Conservation (phyloP, 75 land plant species). For the Cryptomeria japonica region DNA sequence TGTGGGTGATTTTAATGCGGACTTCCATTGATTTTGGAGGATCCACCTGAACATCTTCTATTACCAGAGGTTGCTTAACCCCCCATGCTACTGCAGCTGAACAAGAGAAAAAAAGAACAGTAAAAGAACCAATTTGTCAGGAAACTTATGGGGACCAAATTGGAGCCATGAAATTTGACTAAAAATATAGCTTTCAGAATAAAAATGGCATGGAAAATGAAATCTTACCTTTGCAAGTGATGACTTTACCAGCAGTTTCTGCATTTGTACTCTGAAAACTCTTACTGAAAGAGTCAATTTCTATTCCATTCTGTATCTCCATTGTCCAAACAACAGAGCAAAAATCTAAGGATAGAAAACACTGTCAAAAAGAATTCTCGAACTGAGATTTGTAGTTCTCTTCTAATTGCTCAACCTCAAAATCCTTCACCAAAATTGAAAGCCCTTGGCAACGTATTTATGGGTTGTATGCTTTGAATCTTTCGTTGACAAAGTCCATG, state of each 20-base stretch:
- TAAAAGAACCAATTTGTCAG: too few species aligned
- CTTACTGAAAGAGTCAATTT: not conserved
- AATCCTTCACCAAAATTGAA: too few species aligned
- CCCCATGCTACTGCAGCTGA: conserved; percentile 73
- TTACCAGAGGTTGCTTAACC: conserved; percentile 48
- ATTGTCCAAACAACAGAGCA: not conserved
- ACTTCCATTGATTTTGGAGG: conserved; percentile 82
- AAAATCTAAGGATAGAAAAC: too few species aligned
- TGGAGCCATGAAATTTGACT: too few species aligned
- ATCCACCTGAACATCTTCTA: conserved; percentile 61
- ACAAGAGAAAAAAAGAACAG: not conserved
- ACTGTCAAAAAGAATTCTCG: too few species aligned
- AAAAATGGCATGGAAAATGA: not conserved
- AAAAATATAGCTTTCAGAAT: not conserved
- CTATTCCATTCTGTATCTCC: not conserved
- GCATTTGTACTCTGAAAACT: not conserved
- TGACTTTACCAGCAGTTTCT: conserved; percentile 19
- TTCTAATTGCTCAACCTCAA: too few species aligned
- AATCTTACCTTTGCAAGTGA: conserved; percentile 42
- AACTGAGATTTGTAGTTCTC: too few species aligned
- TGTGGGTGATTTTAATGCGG: conserved; percentile 59
- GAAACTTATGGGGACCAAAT: too few species aligned
- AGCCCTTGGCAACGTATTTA: too few species aligned
- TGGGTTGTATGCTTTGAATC: too few species aligned
- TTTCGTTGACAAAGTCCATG: too few species aligned